Percentiles rank a stretch among this genome's conserved stretches.
phyloP scores from a whole-genome alignment of 331 rosid genomes.

The Cucumis variabilis region DNA sequence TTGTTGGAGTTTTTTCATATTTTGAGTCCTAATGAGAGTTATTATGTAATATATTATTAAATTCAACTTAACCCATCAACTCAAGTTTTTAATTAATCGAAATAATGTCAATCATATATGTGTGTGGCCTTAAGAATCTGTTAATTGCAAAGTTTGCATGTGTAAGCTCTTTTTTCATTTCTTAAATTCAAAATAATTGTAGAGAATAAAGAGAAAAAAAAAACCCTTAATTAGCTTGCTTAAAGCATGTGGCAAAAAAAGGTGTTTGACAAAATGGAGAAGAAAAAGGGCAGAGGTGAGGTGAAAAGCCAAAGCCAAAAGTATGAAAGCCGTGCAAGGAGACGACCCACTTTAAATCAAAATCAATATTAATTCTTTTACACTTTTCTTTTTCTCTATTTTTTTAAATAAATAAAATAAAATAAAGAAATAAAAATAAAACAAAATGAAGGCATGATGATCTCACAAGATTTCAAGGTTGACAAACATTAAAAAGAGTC shows the following conservation, averaged over 20 bases:
- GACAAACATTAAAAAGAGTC: conserved; percentile 22
- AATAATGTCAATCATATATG: too few species aligned
- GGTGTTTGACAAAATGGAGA: neutral
- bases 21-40: too few species aligned
- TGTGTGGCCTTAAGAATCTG: too few species aligned
- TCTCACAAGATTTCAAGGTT: conserved; percentile 15
- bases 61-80: too few species aligned
- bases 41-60: too few species aligned
- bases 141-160: neutral
- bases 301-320: neutral
- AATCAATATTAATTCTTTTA: conserved; percentile 26
- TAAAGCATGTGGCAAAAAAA: too few species aligned
- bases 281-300: neutral
- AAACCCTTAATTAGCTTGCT: too few species aligned
- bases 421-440: too few species aligned
- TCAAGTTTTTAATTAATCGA: too few species aligned
- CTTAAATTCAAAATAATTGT: neutral
- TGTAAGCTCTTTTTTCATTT: too few species aligned
- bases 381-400: neutral
- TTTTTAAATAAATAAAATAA: too few species aligned
- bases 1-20: too few species aligned
- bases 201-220: neutral
- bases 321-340: conserved; percentile 12
- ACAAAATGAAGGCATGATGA: neutral
- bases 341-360: conserved; percentile 28